Conservation (phyloP, 768 basidiomycete genomes). For the Tulasnella sp. region DNA sequence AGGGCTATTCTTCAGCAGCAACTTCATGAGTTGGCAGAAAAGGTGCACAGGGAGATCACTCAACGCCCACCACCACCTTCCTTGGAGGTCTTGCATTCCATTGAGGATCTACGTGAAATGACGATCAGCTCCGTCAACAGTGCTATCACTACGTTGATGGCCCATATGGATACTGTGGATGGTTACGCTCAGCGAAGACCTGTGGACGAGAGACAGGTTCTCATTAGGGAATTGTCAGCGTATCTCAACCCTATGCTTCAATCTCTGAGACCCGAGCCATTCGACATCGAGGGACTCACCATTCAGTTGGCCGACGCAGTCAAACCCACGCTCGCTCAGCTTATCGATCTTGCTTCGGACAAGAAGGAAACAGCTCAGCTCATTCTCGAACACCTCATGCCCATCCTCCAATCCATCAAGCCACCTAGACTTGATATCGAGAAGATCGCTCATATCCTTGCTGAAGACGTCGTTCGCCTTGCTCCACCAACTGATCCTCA, state of each 20-base stretch:
- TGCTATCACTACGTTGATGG: constrained; percentile 43
- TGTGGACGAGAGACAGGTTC: constrained; percentile 41
- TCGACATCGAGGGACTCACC: constrained; percentile 71
- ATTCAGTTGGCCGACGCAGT: constrained; percentile 67
- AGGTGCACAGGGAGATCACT: too few species aligned
- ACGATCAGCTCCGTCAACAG: constrained; percentile 48
- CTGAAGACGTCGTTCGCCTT: constrained; percentile 53
- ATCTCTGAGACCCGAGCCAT: constrained; percentile 46
- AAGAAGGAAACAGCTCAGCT: constrained; percentile 77
- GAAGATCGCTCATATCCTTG: constrained; percentile 44
- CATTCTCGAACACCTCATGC: constrained; percentile 59
- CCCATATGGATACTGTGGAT: constrained; percentile 40
- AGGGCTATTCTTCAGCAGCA: constrained; percentile 30
- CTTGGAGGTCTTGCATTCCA: constrained; percentile 23
- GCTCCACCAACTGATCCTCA: constrained; percentile 70
- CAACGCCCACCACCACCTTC: not conserved
- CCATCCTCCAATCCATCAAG: constrained; percentile 41
- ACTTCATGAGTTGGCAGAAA: too few species aligned
- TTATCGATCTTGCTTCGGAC: constrained; percentile 79
- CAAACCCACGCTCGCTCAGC: constrained; percentile 76
- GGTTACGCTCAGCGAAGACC: constrained; percentile 29
- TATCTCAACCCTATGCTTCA: constrained; percentile 49
- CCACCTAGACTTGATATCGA: constrained; percentile 38
- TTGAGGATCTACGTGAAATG: constrained; percentile 47
- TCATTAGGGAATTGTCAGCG: constrained; percentile 47